Conservation (phyloP, 2,329 filamentous ascomycete genomes). For the Ophiocordyceps camponoti-leonardi region DNA sequence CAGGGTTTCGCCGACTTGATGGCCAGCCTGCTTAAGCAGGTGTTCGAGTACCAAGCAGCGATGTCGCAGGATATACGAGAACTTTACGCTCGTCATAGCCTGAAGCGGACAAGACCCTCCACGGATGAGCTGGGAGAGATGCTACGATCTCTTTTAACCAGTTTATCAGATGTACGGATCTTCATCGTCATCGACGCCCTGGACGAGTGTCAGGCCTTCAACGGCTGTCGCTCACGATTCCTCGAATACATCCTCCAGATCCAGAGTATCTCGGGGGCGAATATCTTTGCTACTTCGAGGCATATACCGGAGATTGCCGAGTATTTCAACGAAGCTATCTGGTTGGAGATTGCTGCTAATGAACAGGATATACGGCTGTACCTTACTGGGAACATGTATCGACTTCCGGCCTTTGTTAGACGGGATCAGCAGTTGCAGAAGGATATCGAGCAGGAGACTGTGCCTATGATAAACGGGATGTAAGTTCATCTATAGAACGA, state of each 20-base stretch:
- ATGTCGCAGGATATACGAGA: no score
- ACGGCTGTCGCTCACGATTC: background rate
- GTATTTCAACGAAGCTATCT: background rate
- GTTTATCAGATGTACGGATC: background rate
- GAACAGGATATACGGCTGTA: background rate
- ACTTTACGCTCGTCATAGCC: no score
- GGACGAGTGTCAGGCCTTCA: conserved; percentile 6
- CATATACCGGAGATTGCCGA: conserved; percentile 2
- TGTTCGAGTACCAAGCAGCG: no score
- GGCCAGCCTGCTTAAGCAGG: no score
- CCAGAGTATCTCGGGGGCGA: background rate
- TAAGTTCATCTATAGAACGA: no score
- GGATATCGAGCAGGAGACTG: background rate
- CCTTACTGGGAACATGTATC: background rate
- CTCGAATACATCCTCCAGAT: background rate
- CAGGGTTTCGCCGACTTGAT: background rate
- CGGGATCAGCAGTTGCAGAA: background rate
- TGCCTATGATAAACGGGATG: background rate
- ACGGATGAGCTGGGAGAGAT: background rate
- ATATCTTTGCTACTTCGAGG: conserved; percentile 9
- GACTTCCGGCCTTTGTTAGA: background rate
- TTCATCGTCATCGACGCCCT: conserved; percentile 10
- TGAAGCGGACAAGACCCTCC: conserved; percentile 1
- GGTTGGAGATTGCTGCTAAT: conserved; percentile 3
- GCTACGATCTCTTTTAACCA: conserved; percentile 1